These are phyloP conservation scores for Cystoderma amianthinum DNA, from an alignment of 768 basidiomycete genomes.

Conservation along the genomic window DNA sequence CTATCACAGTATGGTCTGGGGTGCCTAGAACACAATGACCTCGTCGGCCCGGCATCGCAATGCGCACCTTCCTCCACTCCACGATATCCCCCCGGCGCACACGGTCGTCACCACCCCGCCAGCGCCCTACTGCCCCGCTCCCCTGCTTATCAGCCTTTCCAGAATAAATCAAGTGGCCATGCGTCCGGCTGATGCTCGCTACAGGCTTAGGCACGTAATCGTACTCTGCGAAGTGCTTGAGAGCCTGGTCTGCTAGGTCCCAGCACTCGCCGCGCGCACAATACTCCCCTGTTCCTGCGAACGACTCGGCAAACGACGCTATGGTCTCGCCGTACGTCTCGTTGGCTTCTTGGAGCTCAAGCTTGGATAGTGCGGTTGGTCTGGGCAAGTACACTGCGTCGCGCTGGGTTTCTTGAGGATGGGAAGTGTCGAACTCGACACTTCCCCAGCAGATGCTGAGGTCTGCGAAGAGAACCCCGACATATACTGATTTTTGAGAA, in stretches of 20 bases:
- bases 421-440: slow-evolving; percentile 25
- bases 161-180: slow-evolving; percentile 47
- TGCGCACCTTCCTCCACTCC: slow-evolving; percentile 39
- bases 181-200: slow-evolving; percentile 40
- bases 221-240: slow-evolving; percentile 32
- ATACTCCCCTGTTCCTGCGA: slow-evolving; percentile 29
- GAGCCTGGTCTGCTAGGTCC: slow-evolving; percentile 47
- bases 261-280: slow-evolving; percentile 53
- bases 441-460: slow-evolving; percentile 43
- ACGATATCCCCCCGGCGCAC: slow-evolving; percentile 49
- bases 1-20: slow-evolving; percentile 50
- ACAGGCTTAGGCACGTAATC: slow-evolving; percentile 39
- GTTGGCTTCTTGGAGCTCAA: slow-evolving; percentile 30
- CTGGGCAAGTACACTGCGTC: slow-evolving; percentile 29
- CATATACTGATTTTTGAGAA: slow-evolving; percentile 19
- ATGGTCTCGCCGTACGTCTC: slow-evolving; percentile 43
- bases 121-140: slow-evolving; percentile 26
- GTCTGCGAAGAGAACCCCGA: slow-evolving; percentile 39
- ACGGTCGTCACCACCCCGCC: slow-evolving; percentile 45
- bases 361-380: slow-evolving; percentile 25
- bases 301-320: slow-evolving; percentile 39
- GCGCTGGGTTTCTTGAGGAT: slow-evolving; percentile 26
- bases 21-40: slow-evolving; percentile 31
- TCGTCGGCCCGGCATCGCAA: slow-evolving; percentile 16
- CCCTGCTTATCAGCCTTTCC: slow-evolving; percentile 27